Base-by-base conservation (phyloP, 2,329 filamentous ascomycete species). In the Juglanconis sp. region DNA sequence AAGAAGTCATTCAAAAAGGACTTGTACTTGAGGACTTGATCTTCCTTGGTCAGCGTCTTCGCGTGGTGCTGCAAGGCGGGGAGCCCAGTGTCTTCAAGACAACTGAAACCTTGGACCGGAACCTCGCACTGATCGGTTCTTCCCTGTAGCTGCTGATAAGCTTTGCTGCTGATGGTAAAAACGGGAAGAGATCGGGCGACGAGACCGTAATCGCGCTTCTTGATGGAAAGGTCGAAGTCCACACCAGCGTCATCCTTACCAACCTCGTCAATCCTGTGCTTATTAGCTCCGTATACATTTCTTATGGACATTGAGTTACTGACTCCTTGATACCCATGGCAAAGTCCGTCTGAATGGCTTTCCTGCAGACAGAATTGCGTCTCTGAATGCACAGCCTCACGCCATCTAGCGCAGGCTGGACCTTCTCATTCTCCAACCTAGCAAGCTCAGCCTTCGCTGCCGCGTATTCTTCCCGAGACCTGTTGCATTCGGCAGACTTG, bases 121-220 rank as follows among this genome's bases (percentile, higher is more conserved):
- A 11, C 54, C 11, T 59, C 60, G 30, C n/a, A 40, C 13, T 8
- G 51, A 3, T 34, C 56, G 56, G 2, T 51, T 38, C 30, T 7
- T 35, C 4, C 31, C 32, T 11, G 5, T 31, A 62, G 11, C n/a
- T 48, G 47, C 30, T 48, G 52, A 32, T 24, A 72, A 0, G 81
- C 86, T 52, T 81, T 75, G 53, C 82, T 83, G 61, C 83, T 86
- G 11, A 88, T 82, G 63, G 85, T 89, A 66, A 88, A 89, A 1
- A 89, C 85, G 0, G 85, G 81, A 0, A 90, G 73, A 1, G 75
- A 77, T 6, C 69, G 69, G 0, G 82, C 84, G 11, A 88, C 77
- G 51, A 82, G 71, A 0, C 83, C 77, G 56, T 89, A 89, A 65
- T 88, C 80, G 6, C 84, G 77, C 3, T 76, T 49, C 7, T 86